These are phyloP conservation scores for Glycyrrhiza uralensis DNA, from an alignment of 306 rosid species.

Conservation along the genomic window DNA sequence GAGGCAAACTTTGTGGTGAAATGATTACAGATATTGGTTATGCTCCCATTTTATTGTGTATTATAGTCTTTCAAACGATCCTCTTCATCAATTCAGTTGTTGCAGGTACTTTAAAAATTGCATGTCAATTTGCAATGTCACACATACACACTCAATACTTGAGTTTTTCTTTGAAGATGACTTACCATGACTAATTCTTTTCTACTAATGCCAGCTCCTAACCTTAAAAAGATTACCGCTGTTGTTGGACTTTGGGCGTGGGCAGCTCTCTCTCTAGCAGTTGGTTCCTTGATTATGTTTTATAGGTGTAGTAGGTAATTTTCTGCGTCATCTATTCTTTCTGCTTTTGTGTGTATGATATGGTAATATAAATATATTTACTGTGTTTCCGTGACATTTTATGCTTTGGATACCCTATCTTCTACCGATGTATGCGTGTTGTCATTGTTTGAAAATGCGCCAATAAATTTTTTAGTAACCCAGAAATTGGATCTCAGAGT, in stretches of 20 bases:
- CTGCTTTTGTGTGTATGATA: constrained; percentile 15
- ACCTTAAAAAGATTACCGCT: constrained; percentile 82
- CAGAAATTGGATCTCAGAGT: neutral
- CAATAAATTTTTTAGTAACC: constrained; percentile 4
- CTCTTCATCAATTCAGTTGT: constrained; percentile 78
- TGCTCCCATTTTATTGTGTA: constrained; percentile 70
- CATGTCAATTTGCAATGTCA: constrained; percentile 19
- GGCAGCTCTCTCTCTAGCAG: constrained; percentile 59
- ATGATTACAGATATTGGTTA: constrained; percentile 58
- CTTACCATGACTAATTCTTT: constrained; percentile 34
- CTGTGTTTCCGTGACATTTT: constrained; percentile 5
- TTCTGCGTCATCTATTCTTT: constrained; percentile 15
- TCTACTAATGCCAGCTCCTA: constrained; percentile 56
- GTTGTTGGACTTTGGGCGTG: constrained; percentile 86
- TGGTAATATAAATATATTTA: neutral
- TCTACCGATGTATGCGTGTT: constrained; percentile 7
- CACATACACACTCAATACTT: constrained; percentile 1
- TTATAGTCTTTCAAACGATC: constrained; percentile 46
- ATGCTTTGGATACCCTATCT: neutral
- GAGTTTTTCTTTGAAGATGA: constrained; percentile 20
- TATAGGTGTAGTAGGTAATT: constrained; percentile 87
- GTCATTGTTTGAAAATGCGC: constrained; percentile 11
- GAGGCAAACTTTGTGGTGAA: constrained; percentile 48
- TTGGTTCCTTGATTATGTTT: constrained; percentile 63
- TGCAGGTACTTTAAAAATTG: constrained; percentile 51